A percentile compares a stretch with the other conserved stretches of the same genome.
Evolutionary conservation across 1,139 yeast genomes (phyloP).

Genomic region (Taphrina flavorubra): DNA sequence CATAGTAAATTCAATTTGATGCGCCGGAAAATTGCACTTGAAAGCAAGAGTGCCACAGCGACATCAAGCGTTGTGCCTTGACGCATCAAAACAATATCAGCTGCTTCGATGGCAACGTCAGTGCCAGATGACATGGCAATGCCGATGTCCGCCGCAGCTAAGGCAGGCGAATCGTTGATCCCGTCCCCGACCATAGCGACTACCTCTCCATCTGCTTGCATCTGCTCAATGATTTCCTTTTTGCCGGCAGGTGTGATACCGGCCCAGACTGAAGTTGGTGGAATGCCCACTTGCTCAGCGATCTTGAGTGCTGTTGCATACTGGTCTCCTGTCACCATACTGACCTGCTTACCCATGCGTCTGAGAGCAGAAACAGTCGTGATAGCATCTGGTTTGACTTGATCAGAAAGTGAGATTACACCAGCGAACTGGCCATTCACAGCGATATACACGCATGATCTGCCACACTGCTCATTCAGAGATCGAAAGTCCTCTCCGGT

Average conservation of each 20-base stretch:
- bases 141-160: slow-evolving; percentile 86
- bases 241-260: slow-evolving; percentile 80
- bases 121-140: slow-evolving; percentile 92
- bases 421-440: slow-evolving; percentile 69
- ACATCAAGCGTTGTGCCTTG: slow-evolving; percentile 65
- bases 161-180: slow-evolving; percentile 93
- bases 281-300: slow-evolving; percentile 72
- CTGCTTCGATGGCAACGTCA: slow-evolving; percentile 94
- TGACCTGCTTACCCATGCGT: slow-evolving; percentile 66
- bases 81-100: slow-evolving; percentile 76
- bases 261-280: slow-evolving; percentile 68
- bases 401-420: slow-evolving; percentile 68
- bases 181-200: slow-evolving; percentile 94
- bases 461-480: slow-evolving; percentile 25
- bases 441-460: slow-evolving; percentile 42
- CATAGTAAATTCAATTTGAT: slow-evolving; percentile 82
- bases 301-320: slow-evolving; percentile 66
- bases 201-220: slow-evolving; percentile 55
- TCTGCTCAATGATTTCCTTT: slow-evolving; percentile 65
- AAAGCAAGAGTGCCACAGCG: slow-evolving; percentile 72
- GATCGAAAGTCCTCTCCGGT: slow-evolving; percentile 40
- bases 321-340: slow-evolving; percentile 87
- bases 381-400: slow-evolving; percentile 69
- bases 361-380: slow-evolving; percentile 65
- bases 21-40: slow-evolving; percentile 70